Conservation (phyloP, 2,329 filamentous ascomycete species). For the Dactylella cylindrospora region DNA sequence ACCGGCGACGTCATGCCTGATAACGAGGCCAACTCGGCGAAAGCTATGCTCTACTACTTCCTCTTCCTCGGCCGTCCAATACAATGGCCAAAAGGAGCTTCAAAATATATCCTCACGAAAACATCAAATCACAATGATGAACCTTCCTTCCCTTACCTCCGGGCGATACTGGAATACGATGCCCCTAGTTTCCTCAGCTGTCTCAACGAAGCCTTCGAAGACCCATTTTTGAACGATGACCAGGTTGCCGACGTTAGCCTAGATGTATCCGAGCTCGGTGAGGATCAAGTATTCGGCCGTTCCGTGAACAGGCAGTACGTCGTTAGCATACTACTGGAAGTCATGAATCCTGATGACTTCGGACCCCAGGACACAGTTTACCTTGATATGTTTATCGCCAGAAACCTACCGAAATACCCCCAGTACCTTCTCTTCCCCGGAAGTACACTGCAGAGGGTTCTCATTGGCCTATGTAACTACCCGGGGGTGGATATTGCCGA, state of each 20-base stretch:
- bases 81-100: slow-evolving; percentile 69
- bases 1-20: slow-evolving; percentile 75
- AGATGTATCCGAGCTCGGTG: slow-evolving; percentile 52
- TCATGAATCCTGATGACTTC: slow-evolving; percentile 80
- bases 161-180: slow-evolving; percentile 82
- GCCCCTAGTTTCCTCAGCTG: slow-evolving; percentile 90
- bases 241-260: slow-evolving; percentile 50
- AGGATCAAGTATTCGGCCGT: slow-evolving; percentile 67
- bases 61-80: slow-evolving; percentile 82
- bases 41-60: slow-evolving; percentile 87
- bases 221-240: slow-evolving; percentile 83
- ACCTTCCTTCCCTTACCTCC: slow-evolving; percentile 80
- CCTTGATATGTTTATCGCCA: slow-evolving; percentile 96
- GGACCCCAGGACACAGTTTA: slow-evolving; percentile 82
- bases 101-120: slow-evolving; percentile 63
- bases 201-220: slow-evolving; percentile 95
- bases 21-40: slow-evolving; percentile 71
- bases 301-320: slow-evolving; percentile 90
- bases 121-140: slow-evolving; percentile 60
- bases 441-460: slow-evolving; percentile 76
- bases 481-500: slow-evolving; percentile 78
- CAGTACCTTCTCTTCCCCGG: slow-evolving; percentile 92
- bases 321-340: slow-evolving; percentile 82
- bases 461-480: slow-evolving; percentile 80
- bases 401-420: slow-evolving; percentile 93